Conservation (phyloP, 257 asterid genomes). For the Penstemon davidsonii region DNA sequence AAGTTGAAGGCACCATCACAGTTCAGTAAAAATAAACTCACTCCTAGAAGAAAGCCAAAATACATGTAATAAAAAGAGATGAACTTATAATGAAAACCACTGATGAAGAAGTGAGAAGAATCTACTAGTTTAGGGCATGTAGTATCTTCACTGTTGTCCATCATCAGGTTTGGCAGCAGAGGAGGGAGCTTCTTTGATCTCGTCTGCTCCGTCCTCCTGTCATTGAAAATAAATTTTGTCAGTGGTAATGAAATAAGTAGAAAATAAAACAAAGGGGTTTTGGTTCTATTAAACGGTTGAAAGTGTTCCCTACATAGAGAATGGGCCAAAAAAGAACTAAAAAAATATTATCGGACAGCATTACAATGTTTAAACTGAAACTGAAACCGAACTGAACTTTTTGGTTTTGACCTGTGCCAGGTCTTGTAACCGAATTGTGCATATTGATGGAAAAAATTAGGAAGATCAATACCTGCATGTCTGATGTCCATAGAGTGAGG, state of each 20-base stretch:
- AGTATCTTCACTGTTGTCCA: constrained; percentile 34
- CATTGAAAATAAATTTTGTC: not conserved
- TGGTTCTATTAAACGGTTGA: not conserved
- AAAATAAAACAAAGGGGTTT: not conserved
- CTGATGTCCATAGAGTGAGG: constrained; percentile 86
- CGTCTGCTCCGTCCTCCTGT: constrained; percentile 78
- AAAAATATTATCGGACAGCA: not conserved
- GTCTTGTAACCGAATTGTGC: too few species aligned
- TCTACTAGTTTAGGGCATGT: not conserved
- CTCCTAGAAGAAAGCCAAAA: not conserved
- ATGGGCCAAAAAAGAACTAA: not conserved
- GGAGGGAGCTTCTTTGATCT: constrained; percentile 71
- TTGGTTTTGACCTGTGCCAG: too few species aligned
- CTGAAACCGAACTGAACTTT: too few species aligned
- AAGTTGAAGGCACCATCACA: too few species aligned
- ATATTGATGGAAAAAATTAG: too few species aligned
- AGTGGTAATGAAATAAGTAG: too few species aligned
- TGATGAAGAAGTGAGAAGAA: constrained; percentile 25
- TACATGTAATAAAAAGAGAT: not conserved
- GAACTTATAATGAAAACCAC: constrained; percentile 34
- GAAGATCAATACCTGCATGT: constrained; percentile 61
- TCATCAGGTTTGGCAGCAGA: constrained; percentile 58
- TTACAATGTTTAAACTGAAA: not conserved
- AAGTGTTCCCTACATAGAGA: not conserved
- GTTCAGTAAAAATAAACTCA: too few species aligned